Base-by-base conservation (phyloP, 441 rosid species). In the Populus hybrid region DNA sequence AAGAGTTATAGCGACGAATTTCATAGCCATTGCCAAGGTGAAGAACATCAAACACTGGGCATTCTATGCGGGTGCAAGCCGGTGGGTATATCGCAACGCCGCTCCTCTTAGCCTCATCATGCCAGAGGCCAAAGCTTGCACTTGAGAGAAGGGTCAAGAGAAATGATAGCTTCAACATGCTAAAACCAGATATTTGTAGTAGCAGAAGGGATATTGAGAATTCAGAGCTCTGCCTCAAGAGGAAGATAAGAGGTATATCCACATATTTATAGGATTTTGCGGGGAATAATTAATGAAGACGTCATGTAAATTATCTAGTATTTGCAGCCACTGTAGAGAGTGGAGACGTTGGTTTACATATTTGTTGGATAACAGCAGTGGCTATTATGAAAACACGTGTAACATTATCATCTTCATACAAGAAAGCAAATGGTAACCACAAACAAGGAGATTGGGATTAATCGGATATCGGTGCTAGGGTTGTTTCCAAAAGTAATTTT, bases 31-130 rank as follows among this genome's bases (percentile, higher is more conserved):
- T 81, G 64, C 89, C 97, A n/a, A 57, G 64, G 36, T 91, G 84
- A 71, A 90, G 74, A 18, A 89, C 70, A 16, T 89, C 83, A 69
- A 84, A 93, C 71, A 65, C 83, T 2, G 99, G 98, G 77, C 99
- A 93, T 79, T 95, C 97, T 71, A 95, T 93, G 59, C 93, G 83
- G 78, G 73, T 83, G 83, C 99, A 95, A n/a, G 94, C 36, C 1
- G 97, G 94, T 4, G 95, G 97, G 69, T 77, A 85, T 50, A 78
- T 81, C 5, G 57, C 83, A 3, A 78, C 67, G 66, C 67, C 72
- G 61, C 70, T 71, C 11, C 20, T 65, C 12, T 24, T 26, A n/a
- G 10, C 18, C 8, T 84, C 46, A 67, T 53, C 80, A 57, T 76
- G 30, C 70, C 82, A 70, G 10, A 70, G 32, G 63, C 87, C 74